These are phyloP conservation scores for Psilocybe sp. DNA, from an alignment of 768 basidiomycete genomes.

Conservation along the genomic window DNA sequence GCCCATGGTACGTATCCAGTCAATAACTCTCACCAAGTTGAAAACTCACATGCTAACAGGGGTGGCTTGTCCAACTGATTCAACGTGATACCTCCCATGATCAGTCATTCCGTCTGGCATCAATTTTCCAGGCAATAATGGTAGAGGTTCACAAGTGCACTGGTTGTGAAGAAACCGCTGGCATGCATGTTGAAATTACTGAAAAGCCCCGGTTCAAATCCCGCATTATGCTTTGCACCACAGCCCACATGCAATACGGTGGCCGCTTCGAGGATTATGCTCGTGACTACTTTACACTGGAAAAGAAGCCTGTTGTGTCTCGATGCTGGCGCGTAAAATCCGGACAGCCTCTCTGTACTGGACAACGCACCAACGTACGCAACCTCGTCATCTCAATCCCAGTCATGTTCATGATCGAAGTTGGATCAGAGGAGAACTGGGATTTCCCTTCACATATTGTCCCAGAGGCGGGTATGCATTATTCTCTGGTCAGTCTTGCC, in stretches of 20 bases:
- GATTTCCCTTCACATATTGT: slow-evolving; percentile 24
- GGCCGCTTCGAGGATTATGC: slow-evolving; percentile 1
- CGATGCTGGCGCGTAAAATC: slow-evolving; percentile 16
- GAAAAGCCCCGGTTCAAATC: not conserved
- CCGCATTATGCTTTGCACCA: not conserved
- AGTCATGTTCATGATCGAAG: slow-evolving; percentile 13
- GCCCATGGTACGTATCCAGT: too few species aligned
- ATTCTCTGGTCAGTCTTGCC: too few species aligned
- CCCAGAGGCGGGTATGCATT: not conserved
- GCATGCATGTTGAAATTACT: not conserved
- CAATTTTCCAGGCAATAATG: slow-evolving; percentile 1
- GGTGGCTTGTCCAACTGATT: too few species aligned
- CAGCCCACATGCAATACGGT: not conserved
- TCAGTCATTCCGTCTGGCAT: not conserved
- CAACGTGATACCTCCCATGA: too few species aligned
- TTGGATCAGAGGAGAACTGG: slow-evolving; percentile 6
- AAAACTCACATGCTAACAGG: not conserved
- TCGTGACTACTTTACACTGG: not conserved
- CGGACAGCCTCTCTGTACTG: slow-evolving; percentile 17
- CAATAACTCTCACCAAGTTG: too few species aligned
- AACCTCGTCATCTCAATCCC: slow-evolving; percentile 19
- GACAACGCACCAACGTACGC: slow-evolving; percentile 7
- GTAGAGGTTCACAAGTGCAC: slow-evolving; percentile 2
- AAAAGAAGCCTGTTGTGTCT: not conserved
- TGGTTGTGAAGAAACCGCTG: not conserved